Evolutionary conservation across 2,329 filamentous ascomycete genomes (phyloP), one percentile per base, ranked within the genome.

Genomic region (Botrytis fabae): DNA sequence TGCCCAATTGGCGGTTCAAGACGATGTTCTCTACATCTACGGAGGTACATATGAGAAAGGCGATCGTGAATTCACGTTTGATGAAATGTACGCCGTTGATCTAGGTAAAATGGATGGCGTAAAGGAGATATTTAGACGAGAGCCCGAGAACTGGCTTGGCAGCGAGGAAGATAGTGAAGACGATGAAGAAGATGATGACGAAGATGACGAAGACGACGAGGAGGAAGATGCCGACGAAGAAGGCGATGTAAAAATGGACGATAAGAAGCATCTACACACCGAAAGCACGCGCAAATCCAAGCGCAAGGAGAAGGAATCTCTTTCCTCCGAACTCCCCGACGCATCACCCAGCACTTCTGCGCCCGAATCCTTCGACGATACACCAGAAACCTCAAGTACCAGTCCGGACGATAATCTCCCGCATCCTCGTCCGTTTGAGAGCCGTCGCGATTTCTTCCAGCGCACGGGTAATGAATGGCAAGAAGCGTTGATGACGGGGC

Each of bases 11-110:
- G 90, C 95, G 0, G 93, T 98, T 0, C 95, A 98, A 82, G 93
- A 95, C 76, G 96, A 99, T 81, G 90, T 93, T 14, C 86, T 98
- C 1, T 99, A 95, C 83, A 93, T 98, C 71, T 98, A 97, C 79
- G 95, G 96, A 44, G 96, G 96, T 28, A 99, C 95, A 0, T 98
- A 92, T 79, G 96, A 99, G 81, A 96, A 97, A 81, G 95, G 93
- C 28, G 96, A 99, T 79, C 89, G 93, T 35, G 96, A 99, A 82
- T 97, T 93, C 79, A 98, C 95, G 0, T 97, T 98, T 82, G 95
- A 98, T 78, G 96, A 99, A 79, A 86, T 99, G 82, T 97, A 97
- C 83, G 91, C 94, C 2, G 90, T 98, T 74, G 94, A 99, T 79
- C 86, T 99, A n/a, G 95, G 92, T 74, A 98, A 97, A 82, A 86